Conservation (phyloP, 2,329 filamentous ascomycete species). For the Pseudogymnoascus pannorum region DNA sequence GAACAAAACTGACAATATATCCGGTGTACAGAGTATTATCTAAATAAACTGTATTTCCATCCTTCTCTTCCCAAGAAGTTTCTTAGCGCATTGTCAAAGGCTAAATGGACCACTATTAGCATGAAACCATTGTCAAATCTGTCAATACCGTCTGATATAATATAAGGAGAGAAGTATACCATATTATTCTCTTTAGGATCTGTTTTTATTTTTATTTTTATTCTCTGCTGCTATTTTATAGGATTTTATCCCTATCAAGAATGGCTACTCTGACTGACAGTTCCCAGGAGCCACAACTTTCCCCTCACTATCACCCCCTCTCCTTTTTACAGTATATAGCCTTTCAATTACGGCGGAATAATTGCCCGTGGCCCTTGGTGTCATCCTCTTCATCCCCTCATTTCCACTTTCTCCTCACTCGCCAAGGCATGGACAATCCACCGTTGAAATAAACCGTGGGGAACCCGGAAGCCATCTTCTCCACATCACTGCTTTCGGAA, state of each 20-base stretch:
- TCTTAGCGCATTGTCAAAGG: neutral
- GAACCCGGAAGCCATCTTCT: neutral
- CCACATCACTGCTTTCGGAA: neutral
- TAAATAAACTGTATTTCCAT: neutral
- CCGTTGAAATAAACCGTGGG: neutral
- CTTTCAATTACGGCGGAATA: constrained; percentile 5
- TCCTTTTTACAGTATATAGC: neutral
- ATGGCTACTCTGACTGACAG: neutral
- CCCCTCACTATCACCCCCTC: neutral
- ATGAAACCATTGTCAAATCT: neutral
- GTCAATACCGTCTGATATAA: too few relatives aligned
- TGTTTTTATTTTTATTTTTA: too few relatives aligned
- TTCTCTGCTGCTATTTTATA: neutral
- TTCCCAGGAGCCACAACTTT: neutral
- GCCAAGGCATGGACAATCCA: neutral
- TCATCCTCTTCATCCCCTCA: neutral
- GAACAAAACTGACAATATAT: neutral
- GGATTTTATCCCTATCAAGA: neutral
- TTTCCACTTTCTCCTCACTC: neutral
- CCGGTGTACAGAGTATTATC: neutral
- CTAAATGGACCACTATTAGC: neutral
- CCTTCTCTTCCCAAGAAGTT: neutral
- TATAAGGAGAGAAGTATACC: neutral
- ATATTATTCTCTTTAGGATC: neutral
- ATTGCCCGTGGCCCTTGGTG: neutral